A percentile compares a stretch with the other conserved stretches of the same genome.
These are phyloP conservation scores for Saturnispora halmiae DNA, from an alignment of 805 yeast genomes.

Conservation along the genomic window DNA sequence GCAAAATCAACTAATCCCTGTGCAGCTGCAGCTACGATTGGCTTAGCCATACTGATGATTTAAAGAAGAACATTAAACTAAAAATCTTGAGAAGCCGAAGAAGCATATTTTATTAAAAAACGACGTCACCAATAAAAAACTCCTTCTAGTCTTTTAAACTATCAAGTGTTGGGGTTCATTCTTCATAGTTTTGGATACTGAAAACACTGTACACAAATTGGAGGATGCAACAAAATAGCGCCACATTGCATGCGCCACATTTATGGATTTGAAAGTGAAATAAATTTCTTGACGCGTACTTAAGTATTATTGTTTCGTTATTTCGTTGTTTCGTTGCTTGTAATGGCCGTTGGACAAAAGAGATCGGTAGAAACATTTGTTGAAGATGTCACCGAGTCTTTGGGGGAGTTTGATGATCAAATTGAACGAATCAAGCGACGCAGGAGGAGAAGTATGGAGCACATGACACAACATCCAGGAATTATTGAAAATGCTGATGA, in stretches of 20 bases:
- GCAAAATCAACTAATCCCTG: slow-evolving; percentile 18
- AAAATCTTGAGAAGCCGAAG: too few relatives aligned
- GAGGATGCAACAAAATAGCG: background rate
- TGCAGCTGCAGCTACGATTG: slow-evolving; percentile 9
- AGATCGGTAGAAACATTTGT: background rate
- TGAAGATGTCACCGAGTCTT: slow-evolving; percentile 10
- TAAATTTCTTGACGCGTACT: background rate
- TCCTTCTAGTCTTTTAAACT: background rate
- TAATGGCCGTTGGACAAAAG: slow-evolving; percentile 1
- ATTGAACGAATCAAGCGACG: slow-evolving; percentile 9
- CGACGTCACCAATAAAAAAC: background rate
- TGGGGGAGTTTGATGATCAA: slow-evolving; percentile 24
- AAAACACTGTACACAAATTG: background rate
- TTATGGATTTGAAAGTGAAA: too few relatives aligned
- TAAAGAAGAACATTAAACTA: background rate
- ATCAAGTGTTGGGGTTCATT: background rate
- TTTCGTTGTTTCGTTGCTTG: too few relatives aligned
- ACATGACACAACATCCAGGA: slow-evolving; percentile 20
- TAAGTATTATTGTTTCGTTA: background rate
- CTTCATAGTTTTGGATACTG: background rate
- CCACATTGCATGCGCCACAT: slow-evolving; percentile 3
- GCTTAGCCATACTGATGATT: slow-evolving; percentile 5
- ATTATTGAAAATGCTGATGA: background rate
- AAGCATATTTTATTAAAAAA: too few relatives aligned
- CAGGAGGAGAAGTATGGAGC: slow-evolving; percentile 11